Base-by-base conservation (phyloP, 805 yeast species). In the Sugiyamaella floridensis region DNA sequence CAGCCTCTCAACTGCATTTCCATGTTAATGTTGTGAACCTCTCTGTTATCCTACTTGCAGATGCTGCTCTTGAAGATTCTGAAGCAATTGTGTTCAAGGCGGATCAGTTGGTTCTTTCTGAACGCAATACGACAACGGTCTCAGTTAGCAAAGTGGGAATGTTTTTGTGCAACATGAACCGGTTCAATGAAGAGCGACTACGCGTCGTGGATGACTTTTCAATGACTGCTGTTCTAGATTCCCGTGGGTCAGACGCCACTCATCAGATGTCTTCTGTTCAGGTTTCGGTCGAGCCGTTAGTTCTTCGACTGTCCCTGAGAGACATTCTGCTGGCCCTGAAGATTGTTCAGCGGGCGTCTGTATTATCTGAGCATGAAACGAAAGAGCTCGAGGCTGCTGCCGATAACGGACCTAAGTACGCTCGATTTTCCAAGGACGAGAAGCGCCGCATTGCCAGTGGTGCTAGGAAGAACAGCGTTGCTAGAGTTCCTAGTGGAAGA, bases 31-130 rank as follows among this genome's bases (percentile, higher is more conserved):
- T 93, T 42, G 81, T 82, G 5, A 84, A 88, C 51, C 82, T 92
- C 0, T 87, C 95, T 0, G 73, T 92, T 16, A 80, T 88, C 16
- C 69, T 93, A 29, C 69, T 93, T 43, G 96, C 96, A 0, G 86
- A 92, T 64, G 87, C 96, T 0, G 76, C 83, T 0, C 72, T 76
- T 7, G 64, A 68, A 1, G 76, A 82, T 55, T 80, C 96, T 0
- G 96, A 90, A 61, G 98, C 98, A 0, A 78, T 92, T 55, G 97
- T 92, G 1, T 85, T 93, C 71, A 86, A 87, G 62, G 81, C 89
- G 12, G 95, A 85, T 54, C 96, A 90, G 62, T 68, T 89, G 2
- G 70, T 84, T 45, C 64, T 87, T 2, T 77, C 92, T 0, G 80
- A 85, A 54, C 89, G 85, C 61, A 79, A 81, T 52, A 79, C 84